Evolutionary conservation across 2,329 filamentous ascomycete species (phyloP), one percentile per base, ranked within the genome.

Genomic region (Pseudocercospora crystallina): DNA sequence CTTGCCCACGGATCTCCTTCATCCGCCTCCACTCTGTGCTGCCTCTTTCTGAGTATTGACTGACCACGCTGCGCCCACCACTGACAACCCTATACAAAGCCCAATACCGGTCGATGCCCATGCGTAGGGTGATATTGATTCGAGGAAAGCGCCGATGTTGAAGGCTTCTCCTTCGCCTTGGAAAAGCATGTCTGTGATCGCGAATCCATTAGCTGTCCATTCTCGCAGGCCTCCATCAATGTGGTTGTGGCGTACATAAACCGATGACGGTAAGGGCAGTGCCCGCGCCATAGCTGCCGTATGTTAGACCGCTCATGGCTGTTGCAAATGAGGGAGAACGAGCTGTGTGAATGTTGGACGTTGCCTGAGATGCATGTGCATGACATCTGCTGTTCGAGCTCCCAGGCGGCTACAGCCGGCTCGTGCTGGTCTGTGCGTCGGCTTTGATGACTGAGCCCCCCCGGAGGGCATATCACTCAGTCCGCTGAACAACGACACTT

Each of bases 1-100:
- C 20, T 11, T 31, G 30, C 31, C 14, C 33, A 14, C 43, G 11
- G 12, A 34, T 34, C 20, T 13, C 31, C 15, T 29, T 39, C 30
- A 10, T 37, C 15, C 41, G 13, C 32, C 42, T 52, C 35, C 43
- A 47, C 30, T 39, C 33, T 40, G 26, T 47, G 42, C 49, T 45
- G 42, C 17, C 32, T n/a, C 34, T 12, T 29, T 30, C 38, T 26
- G 11, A 8, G 8, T 13, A 40, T 47, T 37, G 29, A 62, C 60
- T 58, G 49, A 97, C 94, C 94, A 99, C 81, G 92, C 92, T 69
- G 94, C 95, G 70, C 94, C 94, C 32, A 97, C 90, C 38, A 96
- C 92, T 49, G 94, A 99, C 51, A 97, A 79, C 54, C 92, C 91
- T 68, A 99, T 97, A 75, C 94, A 99, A 56, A 97, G 82, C 43